Evolutionary conservation across 345 rosid species (phyloP), one percentile per base, ranked within the genome.

Genomic region (Geranium rotundifolium): DNA sequence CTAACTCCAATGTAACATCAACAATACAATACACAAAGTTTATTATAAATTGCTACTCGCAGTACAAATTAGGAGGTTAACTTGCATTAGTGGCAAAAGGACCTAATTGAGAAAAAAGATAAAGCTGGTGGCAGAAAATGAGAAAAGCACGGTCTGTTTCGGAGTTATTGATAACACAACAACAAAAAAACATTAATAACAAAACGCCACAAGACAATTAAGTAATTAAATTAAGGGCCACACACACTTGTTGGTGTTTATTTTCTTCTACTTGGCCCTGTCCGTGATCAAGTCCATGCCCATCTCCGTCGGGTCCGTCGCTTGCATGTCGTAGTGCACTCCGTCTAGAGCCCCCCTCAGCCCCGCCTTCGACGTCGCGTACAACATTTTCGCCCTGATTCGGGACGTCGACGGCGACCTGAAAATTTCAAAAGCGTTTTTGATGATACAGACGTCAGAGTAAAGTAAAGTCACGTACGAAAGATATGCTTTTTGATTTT

Each of bases 241-340:
- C 7, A 5, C 27, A 23, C 27, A 23, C 27, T 23, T 23, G 27
- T 37, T 37, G 12, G 1, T 37, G 7, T 5, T 37, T 37, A 5
- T 61, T 56, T 23, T 49, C 5, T 39, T 58, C 67, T 72, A 92
- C 37, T 87, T 85, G 58, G 98, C 96, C 62, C 88, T 76, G 62
- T 84, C 95, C 69, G 56, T 72, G 29, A 92, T 92, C 60, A 92
- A 75, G 80, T 92, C 96, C 58, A 92, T 82, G 8, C 93, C 98
- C 98, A 92, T 92, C 83, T 89, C 98, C 0, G 95, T 77, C 5
- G 91, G 88, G 71, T 92, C 98, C 4, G 98, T 92, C 37, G 98
- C 98, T 71, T 92, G 98, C 20, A 92, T 78, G 69, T 92, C 96
- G 71, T 92, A 92, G 68, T 84, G 90, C 71, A 92, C 79, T 9